Percentiles rank a stretch among this genome's conserved stretches.
Evolutionary conservation across 345 rosid genomes (phyloP).

Genomic region (Cardamine resedifolia): DNA sequence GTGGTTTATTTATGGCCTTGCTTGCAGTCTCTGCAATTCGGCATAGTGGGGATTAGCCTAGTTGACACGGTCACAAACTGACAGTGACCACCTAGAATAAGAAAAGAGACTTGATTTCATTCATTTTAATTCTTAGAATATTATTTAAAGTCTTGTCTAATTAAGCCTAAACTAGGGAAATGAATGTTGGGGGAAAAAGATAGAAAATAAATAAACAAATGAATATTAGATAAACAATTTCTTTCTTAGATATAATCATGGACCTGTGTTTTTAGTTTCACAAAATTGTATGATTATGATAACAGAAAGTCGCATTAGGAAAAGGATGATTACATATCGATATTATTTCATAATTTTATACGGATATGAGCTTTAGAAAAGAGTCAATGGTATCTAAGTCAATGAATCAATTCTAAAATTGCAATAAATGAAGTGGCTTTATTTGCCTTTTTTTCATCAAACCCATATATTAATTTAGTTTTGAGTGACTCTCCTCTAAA

Average conservation of each 20-base stretch:
- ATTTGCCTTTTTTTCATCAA: no score
- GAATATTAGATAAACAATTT: no score
- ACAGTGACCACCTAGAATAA: slow-evolving; percentile 14
- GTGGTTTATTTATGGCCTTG: not conserved
- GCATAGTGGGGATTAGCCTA: not conserved
- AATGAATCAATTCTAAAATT: not conserved
- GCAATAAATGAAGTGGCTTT: not conserved
- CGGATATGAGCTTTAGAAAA: not conserved
- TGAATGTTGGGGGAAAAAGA: not conserved
- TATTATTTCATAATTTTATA: no score
- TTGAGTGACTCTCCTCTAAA: no score
- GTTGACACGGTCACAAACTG: slow-evolving; percentile 22
- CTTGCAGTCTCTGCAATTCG: not conserved
- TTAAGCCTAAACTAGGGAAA: not conserved
- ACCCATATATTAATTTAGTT: no score
- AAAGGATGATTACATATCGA: not conserved
- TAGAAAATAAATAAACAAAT: not conserved
- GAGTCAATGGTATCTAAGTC: not conserved
- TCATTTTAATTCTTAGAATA: not conserved
- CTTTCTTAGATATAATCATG: no score
- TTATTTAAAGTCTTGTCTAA: not conserved
- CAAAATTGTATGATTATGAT: not conserved
- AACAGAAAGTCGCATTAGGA: not conserved
- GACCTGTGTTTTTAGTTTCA: not conserved
- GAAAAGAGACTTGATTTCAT: not conserved